Percentiles rank a stretch among this genome's conserved stretches.
phyloP scores from a whole-genome alignment of 2,329 filamentous ascomycete species.

The Penicillium palitans region DNA sequence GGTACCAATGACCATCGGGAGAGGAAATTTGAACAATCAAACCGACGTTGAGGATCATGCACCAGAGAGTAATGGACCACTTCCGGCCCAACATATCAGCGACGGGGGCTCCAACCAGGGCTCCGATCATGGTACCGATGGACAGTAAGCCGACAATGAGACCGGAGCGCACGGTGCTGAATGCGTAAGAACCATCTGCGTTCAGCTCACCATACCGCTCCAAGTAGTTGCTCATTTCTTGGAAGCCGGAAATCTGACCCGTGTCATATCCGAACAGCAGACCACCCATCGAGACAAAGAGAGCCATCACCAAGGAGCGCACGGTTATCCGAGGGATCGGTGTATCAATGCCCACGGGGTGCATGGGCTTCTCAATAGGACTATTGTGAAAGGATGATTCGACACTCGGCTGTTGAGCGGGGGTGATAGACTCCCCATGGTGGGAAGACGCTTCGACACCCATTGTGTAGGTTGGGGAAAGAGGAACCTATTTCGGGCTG shows the following conservation, averaged over 20 bases:
- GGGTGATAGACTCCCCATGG: conserved; percentile 36
- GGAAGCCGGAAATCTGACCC: conserved; percentile 49
- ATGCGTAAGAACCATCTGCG: conserved; percentile 34
- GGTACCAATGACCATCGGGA: conserved; percentile 40
- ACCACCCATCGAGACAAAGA: conserved; percentile 50
- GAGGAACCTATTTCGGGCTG: neutral
- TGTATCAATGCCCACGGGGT: conserved; percentile 29
- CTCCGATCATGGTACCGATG: conserved; percentile 47
- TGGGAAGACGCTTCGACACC: conserved; percentile 31
- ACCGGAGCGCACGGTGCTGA: conserved; percentile 45
- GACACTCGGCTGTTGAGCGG: conserved; percentile 28
- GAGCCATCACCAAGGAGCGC: conserved; percentile 43
- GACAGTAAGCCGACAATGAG: conserved; percentile 46
- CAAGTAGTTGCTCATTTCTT: conserved; percentile 46
- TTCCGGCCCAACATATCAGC: conserved; percentile 46
- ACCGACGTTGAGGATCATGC: conserved; percentile 43
- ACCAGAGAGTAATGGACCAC: conserved; percentile 46
- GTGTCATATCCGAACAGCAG: conserved; percentile 49
- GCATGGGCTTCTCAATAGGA: conserved; percentile 25
- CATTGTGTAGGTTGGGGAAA: conserved; percentile 23
- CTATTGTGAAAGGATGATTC: conserved; percentile 24
- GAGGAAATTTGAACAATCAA: conserved; percentile 47
- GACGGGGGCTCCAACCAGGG: conserved; percentile 42
- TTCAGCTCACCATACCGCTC: conserved; percentile 40
- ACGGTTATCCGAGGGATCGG: conserved; percentile 39